phyloP scores from a whole-genome alignment of 192 early-diverging fungal species.

The Mortierella hygrophila region DNA sequence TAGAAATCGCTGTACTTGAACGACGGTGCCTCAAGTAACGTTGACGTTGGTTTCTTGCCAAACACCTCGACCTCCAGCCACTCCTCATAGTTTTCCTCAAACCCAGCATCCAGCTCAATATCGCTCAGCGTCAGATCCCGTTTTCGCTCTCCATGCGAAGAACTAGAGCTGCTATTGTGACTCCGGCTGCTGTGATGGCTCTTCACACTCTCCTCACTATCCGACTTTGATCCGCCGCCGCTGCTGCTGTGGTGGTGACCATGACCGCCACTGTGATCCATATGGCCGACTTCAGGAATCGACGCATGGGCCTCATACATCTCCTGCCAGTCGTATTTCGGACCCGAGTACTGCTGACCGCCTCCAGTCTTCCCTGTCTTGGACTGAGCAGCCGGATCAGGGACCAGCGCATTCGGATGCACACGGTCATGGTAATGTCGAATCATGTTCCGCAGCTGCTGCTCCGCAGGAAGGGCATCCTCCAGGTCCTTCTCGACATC shows the following conservation, averaged over 20 bases:
- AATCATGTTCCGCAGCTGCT: constrained; percentile 71
- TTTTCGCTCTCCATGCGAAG: constrained; percentile 10
- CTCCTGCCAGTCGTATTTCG: constrained; percentile 54
- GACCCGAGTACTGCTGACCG: constrained; percentile 34
- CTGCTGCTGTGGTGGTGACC: constrained; percentile 1
- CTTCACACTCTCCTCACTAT: constrained; percentile 44
- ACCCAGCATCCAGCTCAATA: constrained; percentile 69
- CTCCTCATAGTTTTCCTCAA: constrained; percentile 74
- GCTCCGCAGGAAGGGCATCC: constrained; percentile 79
- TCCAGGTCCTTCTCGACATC: constrained; percentile 80
- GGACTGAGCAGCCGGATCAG: constrained; percentile 32
- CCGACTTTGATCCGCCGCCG: constrained; percentile 17
- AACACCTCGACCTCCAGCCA: constrained; percentile 74
- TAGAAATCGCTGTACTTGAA: constrained; percentile 60
- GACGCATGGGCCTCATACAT: constrained; percentile 55
- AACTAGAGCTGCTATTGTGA: constrained; percentile 15
- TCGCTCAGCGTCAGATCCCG: constrained; percentile 54
- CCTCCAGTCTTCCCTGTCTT: constrained; percentile 6
- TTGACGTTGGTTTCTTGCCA: constrained; percentile 22
- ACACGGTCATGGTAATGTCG: constrained; percentile 71
- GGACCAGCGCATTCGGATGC: constrained; percentile 50
- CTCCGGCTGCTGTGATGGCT: constrained; percentile 36
- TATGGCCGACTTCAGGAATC: constrained; percentile 27
- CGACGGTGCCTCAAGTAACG: constrained; percentile 13
- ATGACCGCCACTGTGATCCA: constrained; percentile 10